Conservation (phyloP, 2,329 filamentous ascomycete genomes). For the Xylaria sp. region DNA sequence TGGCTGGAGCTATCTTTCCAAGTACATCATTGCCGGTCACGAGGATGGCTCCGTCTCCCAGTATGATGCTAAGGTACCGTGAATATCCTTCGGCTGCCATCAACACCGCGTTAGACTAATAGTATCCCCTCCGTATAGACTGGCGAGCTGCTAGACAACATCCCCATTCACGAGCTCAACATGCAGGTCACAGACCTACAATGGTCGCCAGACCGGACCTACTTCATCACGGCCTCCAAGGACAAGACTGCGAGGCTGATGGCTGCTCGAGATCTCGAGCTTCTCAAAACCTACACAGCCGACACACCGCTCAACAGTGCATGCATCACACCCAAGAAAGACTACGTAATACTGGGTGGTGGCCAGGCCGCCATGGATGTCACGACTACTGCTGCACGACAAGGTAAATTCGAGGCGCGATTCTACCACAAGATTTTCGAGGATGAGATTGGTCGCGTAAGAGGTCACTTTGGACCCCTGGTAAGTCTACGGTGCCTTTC, state of each 20-base stretch:
- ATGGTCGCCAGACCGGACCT: slow-evolving; percentile 92
- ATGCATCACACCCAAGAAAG: slow-evolving; percentile 92
- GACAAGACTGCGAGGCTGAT: slow-evolving; percentile 94
- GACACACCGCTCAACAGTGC: slow-evolving; percentile 98
- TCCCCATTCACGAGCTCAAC: slow-evolving; percentile 87
- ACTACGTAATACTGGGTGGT: slow-evolving; percentile 97
- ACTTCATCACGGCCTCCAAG: slow-evolving; percentile 98
- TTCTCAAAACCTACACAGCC: slow-evolving; percentile 90
- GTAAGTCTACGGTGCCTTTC: slow-evolving; percentile 48
- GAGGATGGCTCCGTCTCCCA: slow-evolving; percentile 93
- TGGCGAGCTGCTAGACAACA: slow-evolving; percentile 83
- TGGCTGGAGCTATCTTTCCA: slow-evolving; percentile 92
- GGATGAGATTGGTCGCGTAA: slow-evolving; percentile 96
- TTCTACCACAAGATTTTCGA: slow-evolving; percentile 99
- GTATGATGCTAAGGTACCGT: slow-evolving; percentile 85
- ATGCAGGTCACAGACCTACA: slow-evolving; percentile 90
- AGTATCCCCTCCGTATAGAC: slow-evolving; percentile 59
- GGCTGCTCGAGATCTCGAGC: slow-evolving; percentile 84
- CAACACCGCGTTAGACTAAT: slow-evolving; percentile 14
- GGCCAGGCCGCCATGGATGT: slow-evolving; percentile 99
- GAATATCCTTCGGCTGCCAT: not conserved
- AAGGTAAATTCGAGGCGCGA: slow-evolving; percentile 98
- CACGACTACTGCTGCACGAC: slow-evolving; percentile 89
- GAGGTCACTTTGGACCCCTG: slow-evolving; percentile 95
- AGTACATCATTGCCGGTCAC: slow-evolving; percentile 97